phyloP scores from a whole-genome alignment of 176 grass and related monocot genomes.

The Musa acuminata region DNA sequence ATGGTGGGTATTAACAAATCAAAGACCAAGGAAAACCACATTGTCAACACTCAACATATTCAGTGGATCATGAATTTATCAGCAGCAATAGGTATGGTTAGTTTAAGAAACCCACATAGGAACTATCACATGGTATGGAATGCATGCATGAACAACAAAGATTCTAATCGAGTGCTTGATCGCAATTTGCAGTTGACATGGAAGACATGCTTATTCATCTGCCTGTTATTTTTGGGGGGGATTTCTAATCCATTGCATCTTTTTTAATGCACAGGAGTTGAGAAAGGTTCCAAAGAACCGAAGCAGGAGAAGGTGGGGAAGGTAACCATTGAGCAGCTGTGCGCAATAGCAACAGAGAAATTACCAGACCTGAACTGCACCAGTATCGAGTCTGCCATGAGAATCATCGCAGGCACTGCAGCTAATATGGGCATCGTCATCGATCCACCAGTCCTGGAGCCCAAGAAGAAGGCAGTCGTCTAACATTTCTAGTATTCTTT shows the following conservation, averaged over 20 bases:
- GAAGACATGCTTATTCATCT: background rate
- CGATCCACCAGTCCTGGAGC: constrained; percentile 64
- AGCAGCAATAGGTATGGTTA: too few relatives aligned
- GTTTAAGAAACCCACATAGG: too few relatives aligned
- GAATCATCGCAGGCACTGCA: constrained; percentile 78
- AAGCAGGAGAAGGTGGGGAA: constrained; percentile 63
- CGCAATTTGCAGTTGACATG: background rate
- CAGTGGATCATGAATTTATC: too few relatives aligned
- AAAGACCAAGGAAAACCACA: background rate
- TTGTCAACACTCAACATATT: too few relatives aligned
- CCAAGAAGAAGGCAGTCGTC: constrained; percentile 54
- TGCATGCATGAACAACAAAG: background rate
- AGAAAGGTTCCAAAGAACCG: constrained; percentile 76
- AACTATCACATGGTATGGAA: too few relatives aligned
- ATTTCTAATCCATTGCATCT: constrained; percentile 14
- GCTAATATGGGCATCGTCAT: constrained; percentile 91
- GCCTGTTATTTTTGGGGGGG: background rate
- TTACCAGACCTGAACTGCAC: constrained; percentile 88
- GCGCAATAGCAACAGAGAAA: constrained; percentile 70
- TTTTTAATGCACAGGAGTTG: constrained; percentile 43
- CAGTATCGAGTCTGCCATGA: constrained; percentile 81
- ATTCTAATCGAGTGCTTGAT: background rate
- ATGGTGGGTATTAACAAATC: background rate
- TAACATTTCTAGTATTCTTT: constrained; percentile 21
- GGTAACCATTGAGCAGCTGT: constrained; percentile 66